Evolutionary conservation across 805 yeast genomes (phyloP).

Genomic region (Candida saitoana): DNA sequence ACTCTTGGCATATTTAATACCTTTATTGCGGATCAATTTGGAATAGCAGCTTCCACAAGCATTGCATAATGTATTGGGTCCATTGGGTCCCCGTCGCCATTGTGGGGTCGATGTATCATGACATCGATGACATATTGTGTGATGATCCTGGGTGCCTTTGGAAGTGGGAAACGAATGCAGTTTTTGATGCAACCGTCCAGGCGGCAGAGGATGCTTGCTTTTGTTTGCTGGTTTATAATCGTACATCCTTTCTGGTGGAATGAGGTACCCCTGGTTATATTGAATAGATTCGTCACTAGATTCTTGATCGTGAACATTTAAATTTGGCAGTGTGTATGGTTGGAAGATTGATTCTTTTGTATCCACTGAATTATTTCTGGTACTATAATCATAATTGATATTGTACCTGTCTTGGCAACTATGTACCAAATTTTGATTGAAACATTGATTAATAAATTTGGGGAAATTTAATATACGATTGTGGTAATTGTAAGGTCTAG

Average conservation of each 20-base stretch:
- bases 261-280: too few species aligned
- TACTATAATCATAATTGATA: neutral
- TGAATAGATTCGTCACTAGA: too few species aligned
- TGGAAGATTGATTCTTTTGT: neutral
- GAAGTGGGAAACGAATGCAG: too few species aligned
- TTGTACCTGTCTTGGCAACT: neutral
- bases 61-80: slow-evolving; percentile 40
- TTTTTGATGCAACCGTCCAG: too few species aligned
- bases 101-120: slow-evolving; percentile 45
- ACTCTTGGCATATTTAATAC: too few species aligned
- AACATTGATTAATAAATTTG: neutral
- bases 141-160: neutral
- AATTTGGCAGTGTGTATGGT: neutral
- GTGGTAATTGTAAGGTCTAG: neutral
- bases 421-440: neutral
- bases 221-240: too few species aligned
- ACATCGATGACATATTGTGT: slow-evolving; percentile 40
- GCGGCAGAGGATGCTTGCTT: too few species aligned
- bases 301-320: too few species aligned
- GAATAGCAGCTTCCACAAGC: slow-evolving; percentile 44
- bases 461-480: neutral
- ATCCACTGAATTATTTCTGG: neutral
- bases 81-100: slow-evolving; percentile 44
- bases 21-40: slow-evolving; percentile 49
- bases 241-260: too few species aligned